These are phyloP conservation scores for Phlebiopsis gigantea DNA, from an alignment of 768 basidiomycete genomes.

Conservation along the genomic window DNA sequence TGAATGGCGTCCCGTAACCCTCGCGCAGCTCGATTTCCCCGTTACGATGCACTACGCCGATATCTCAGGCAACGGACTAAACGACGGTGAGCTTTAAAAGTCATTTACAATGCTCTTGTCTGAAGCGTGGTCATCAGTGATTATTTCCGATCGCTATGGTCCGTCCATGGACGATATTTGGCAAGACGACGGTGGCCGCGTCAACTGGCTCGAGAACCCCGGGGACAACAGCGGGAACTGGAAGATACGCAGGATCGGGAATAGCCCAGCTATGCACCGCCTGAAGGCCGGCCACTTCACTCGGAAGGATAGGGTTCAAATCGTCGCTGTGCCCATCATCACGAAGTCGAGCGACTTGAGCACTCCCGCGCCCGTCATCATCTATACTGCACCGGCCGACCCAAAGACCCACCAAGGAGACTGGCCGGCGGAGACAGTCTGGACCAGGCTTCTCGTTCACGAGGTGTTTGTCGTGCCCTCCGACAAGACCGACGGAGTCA, in stretches of 20 bases:
- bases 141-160: conserved; percentile 17
- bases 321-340: conserved; percentile 16
- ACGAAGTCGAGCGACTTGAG: conserved; percentile 13
- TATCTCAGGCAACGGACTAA: conserved; percentile 15
- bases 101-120: not conserved
- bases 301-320: conserved; percentile 4
- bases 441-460: conserved; percentile 12
- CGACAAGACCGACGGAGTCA: not conserved
- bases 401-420: not conserved
- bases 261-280: conserved; percentile 17
- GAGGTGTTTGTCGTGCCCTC: conserved; percentile 9
- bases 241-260: conserved; percentile 11
- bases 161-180: conserved; percentile 16
- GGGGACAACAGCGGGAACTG: conserved; percentile 4
- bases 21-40: conserved; percentile 17
- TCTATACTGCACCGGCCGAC: conserved; percentile 15
- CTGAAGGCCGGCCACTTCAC: conserved; percentile 18
- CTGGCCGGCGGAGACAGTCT: not conserved
- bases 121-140: conserved; percentile 4
- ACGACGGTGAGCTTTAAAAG: conserved; percentile 16
- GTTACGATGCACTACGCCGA: conserved; percentile 17
- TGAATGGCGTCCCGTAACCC: not conserved
- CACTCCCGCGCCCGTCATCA: conserved; percentile 15
- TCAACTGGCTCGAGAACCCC: conserved; percentile 16
- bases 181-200: conserved; percentile 9